Conservation (phyloP, 176 grass and related monocot species). For the Raddia distichophylla region DNA sequence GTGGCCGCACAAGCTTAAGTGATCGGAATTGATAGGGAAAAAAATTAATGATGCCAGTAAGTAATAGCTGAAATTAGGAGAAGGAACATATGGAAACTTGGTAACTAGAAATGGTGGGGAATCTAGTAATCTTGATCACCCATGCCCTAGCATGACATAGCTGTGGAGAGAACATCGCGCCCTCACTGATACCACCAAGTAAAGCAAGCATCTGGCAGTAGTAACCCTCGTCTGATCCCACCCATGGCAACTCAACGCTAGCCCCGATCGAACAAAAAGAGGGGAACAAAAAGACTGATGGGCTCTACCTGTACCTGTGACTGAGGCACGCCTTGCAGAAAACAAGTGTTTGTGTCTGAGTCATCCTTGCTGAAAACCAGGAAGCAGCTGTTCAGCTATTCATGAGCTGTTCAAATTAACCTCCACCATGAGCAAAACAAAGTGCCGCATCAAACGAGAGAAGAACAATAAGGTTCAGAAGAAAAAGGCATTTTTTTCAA, state of each 20-base stretch:
- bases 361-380: slow-evolving; percentile 42
- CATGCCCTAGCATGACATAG: not conserved
- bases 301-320: not conserved
- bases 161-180: not conserved
- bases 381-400: slow-evolving; percentile 39
- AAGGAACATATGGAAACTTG: not conserved
- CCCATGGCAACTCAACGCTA: not conserved
- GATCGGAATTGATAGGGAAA: not conserved
- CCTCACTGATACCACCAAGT: no score
- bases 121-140: not conserved
- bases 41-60: not conserved
- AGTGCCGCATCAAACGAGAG: no score
- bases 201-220: not conserved
- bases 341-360: slow-evolving; percentile 34
- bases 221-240: no score
- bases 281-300: not conserved
- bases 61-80: not conserved
- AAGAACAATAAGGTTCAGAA: no score
- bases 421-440: no score
- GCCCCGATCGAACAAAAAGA: not conserved
- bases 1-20: not conserved
- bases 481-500: no score
- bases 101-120: not conserved
- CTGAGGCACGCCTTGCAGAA: slow-evolving; percentile 38
- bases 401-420: no score